A percentile compares a stretch with the other conserved stretches of the same genome.
Evolutionary conservation across 2,329 filamentous ascomycete genomes (phyloP).

Genomic region (Zasmidium citrigriseum): DNA sequence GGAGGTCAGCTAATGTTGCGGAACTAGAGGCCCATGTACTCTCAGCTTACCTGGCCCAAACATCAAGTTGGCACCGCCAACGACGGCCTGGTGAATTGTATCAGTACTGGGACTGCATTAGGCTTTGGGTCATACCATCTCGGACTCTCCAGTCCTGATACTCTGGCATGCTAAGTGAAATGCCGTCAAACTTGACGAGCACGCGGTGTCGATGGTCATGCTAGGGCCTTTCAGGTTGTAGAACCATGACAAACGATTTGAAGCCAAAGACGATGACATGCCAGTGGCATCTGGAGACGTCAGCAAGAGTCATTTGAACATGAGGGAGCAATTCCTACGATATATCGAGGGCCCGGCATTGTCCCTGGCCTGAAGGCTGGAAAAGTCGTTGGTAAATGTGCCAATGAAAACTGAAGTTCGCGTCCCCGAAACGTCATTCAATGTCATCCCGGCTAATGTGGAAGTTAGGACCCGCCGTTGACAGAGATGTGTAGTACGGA

Average conservation of each 20-base stretch:
- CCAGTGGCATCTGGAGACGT: conserved; percentile 29
- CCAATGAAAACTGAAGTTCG: too few relatives aligned
- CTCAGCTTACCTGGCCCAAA: conserved; percentile 16
- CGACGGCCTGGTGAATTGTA: conserved; percentile 7
- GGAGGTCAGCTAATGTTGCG: too few relatives aligned
- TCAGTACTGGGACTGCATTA: conserved; percentile 27
- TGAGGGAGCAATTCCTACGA: conserved; percentile 32
- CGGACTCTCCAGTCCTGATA: conserved; percentile 29
- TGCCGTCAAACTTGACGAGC: conserved; percentile 43
- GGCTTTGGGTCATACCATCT: conserved; percentile 2
- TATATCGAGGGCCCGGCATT: too few relatives aligned
- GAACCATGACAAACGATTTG: conserved; percentile 39
- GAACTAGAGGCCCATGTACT: too few relatives aligned
- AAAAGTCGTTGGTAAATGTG: too few relatives aligned
- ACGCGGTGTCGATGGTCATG: conserved; percentile 51
- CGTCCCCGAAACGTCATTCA: too few relatives aligned
- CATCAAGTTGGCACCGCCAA: conserved; percentile 25
- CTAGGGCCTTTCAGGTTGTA: conserved; percentile 46
- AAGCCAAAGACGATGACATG: conserved; percentile 23
- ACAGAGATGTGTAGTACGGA: conserved; percentile 26
- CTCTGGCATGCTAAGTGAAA: conserved; percentile 34
- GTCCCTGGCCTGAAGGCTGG: too few relatives aligned
- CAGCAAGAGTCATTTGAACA: conserved; percentile 39
- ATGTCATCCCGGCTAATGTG: too few relatives aligned
- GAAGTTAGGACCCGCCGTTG: too few relatives aligned